Percentiles rank a stretch among this genome's conserved stretches.
phyloP scores from a whole-genome alignment of 192 early-diverging fungal species.

The Umbelopsis ramanniana region DNA sequence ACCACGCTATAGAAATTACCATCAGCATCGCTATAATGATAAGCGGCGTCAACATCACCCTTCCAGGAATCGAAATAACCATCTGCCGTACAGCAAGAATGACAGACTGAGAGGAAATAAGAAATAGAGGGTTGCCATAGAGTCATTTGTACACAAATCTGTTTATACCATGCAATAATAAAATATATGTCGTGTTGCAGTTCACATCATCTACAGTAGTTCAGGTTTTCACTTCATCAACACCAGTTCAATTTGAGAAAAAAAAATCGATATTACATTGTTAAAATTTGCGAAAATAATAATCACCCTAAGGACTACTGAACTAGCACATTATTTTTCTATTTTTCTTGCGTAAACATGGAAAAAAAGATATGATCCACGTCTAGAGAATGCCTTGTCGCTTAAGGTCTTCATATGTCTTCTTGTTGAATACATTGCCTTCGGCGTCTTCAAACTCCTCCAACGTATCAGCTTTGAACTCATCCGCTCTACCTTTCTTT shows the following conservation, averaged over 20 bases:
- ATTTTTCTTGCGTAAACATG: background rate
- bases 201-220: too few species aligned
- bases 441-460: constrained; percentile 90
- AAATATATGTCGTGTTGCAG: too few species aligned
- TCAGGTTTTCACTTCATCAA: background rate
- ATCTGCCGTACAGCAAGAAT: background rate
- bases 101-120: background rate
- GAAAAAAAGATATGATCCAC: background rate
- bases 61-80: background rate
- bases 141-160: too few species aligned
- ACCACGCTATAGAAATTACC: background rate
- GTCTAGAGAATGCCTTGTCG: constrained; percentile 77
- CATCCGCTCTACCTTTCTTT: constrained; percentile 61
- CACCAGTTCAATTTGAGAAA: background rate
- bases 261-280: background rate
- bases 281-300: background rate
- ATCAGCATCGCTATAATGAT: background rate
- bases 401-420: constrained; percentile 85
- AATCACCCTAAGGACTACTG: too few species aligned
- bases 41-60: background rate
- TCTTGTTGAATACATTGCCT: constrained; percentile 88
- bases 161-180: too few species aligned
- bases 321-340: background rate
- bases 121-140: background rate
- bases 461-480: constrained; percentile 77